phyloP scores from a whole-genome alignment of 331 rosid genomes.

The Quercus phellos region DNA sequence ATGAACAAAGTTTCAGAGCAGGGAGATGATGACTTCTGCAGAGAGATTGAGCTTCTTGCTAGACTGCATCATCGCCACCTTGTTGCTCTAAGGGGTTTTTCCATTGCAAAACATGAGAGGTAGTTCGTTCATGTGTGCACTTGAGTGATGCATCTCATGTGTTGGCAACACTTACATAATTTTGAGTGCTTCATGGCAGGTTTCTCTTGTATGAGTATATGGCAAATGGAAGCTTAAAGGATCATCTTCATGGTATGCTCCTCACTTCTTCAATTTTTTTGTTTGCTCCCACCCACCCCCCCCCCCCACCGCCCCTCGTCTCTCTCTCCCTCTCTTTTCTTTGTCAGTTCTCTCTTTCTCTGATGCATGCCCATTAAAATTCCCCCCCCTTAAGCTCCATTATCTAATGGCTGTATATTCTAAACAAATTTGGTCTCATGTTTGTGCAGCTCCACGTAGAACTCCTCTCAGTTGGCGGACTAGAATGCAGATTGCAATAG shows the following conservation, averaged over 20 bases:
- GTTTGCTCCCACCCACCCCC: neutral
- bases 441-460: conserved; percentile 64
- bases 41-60: conserved; percentile 91
- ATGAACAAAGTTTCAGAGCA: conserved; percentile 82
- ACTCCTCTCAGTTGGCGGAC: conserved; percentile 81
- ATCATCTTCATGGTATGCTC: conserved; percentile 93
- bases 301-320: neutral
- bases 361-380: neutral
- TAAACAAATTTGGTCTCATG: conserved; percentile 9
- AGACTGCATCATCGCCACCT: conserved; percentile 97
- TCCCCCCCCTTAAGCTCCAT: neutral
- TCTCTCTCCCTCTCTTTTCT: neutral
- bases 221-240: conserved; percentile 98
- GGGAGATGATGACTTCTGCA: conserved; percentile 85
- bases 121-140: conserved; percentile 27
- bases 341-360: too few relatives aligned
- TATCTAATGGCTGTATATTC: conserved; percentile 5
- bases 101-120: conserved; percentile 77
- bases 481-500: conserved; percentile 87
- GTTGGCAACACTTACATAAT: conserved; percentile 16
- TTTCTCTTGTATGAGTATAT: conserved; percentile 89
- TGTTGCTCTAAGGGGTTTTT: conserved; percentile 82
- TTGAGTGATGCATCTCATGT: conserved; percentile 17
- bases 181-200: conserved; percentile 52
- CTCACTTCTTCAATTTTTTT: conserved; percentile 23